Conservation (phyloP, 495 filamentous ascomycete species). For the Parachaetomium inaequale region DNA sequence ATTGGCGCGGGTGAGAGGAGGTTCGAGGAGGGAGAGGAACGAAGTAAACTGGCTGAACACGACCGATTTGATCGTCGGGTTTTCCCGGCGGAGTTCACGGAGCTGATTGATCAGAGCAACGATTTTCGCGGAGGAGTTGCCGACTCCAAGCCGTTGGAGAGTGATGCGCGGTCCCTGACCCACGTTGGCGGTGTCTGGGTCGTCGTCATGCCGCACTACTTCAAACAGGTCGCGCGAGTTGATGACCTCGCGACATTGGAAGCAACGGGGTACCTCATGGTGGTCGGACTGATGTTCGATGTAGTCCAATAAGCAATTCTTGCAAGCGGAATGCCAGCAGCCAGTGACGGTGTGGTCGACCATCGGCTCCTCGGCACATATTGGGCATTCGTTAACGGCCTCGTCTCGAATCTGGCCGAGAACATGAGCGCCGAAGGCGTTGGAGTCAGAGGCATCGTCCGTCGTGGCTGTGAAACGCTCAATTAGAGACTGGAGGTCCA, state of each 20-base stretch:
- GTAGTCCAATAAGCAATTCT: conserved; percentile 80
- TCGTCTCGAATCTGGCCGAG: conserved; percentile 88
- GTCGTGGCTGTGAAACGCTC: conserved; percentile 71
- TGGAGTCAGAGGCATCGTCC: conserved; percentile 60
- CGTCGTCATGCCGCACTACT: conserved; percentile 60
- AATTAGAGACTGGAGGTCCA: conserved; percentile 86
- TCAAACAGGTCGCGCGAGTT: conserved; percentile 85
- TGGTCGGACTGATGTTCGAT: conserved; percentile 80
- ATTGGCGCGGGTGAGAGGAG: conserved; percentile 63
- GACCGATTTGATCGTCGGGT: conserved; percentile 75
- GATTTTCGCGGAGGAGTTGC: conserved; percentile 81
- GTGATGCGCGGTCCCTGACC: conserved; percentile 60
- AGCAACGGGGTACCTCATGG: conserved; percentile 71
- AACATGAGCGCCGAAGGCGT: conserved; percentile 79
- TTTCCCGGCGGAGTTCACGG: conserved; percentile 55
- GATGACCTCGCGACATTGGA: conserved; percentile 81
- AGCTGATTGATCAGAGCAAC: conserved; percentile 72
- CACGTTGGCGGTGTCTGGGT: conserved; percentile 37
- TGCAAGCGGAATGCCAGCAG: conserved; percentile 96
- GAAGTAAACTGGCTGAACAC: conserved; percentile 97
- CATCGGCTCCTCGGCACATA: conserved; percentile 94
- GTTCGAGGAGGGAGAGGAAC: conserved; percentile 86
- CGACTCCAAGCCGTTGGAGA: conserved; percentile 71
- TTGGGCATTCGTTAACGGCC: conserved; percentile 82
- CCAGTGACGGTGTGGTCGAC: conserved; percentile 87